phyloP scores from a whole-genome alignment of 2,329 filamentous ascomycete genomes.

The Achaetomium macrosporum region DNA sequence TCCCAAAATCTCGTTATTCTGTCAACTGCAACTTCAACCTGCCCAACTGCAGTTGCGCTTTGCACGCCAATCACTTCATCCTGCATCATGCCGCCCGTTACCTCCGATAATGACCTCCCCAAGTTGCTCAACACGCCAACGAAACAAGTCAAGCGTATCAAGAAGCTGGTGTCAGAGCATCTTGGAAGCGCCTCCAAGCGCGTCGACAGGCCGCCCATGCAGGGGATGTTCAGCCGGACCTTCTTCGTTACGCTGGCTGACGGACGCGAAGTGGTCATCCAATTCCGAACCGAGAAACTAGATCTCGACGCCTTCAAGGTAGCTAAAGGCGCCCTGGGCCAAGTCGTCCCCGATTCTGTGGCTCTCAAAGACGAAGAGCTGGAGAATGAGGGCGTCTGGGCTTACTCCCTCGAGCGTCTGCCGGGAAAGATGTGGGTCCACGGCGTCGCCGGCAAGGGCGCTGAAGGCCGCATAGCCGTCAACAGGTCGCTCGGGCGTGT shows the following conservation, averaged over 20 bases:
- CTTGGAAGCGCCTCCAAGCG: constrained; percentile 10
- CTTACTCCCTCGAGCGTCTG: constrained; percentile 10
- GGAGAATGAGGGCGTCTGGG: constrained; percentile 10
- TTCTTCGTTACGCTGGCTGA: constrained; percentile 13
- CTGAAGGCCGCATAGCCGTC: constrained; percentile 9
- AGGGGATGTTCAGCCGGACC: constrained; percentile 14
- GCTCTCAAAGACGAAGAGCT: constrained; percentile 6
- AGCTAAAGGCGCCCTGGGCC: constrained; percentile 8
- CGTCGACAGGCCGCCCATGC: constrained; percentile 13
- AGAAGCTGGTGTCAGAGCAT: constrained; percentile 10
- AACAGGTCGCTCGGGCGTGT: constrained; percentile 12
- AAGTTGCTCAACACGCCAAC: constrained; percentile 13
- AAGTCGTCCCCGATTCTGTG: constrained; percentile 6
- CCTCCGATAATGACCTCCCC: constrained; percentile 13
- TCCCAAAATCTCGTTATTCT: not conserved
- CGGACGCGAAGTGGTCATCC: constrained; percentile 10
- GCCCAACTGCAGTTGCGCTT: not conserved
- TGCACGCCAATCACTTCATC: not conserved
- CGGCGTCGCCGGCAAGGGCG: constrained; percentile 10
- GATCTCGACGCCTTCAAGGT: constrained; percentile 11
- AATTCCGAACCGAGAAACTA: constrained; percentile 12
- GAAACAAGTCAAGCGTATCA: constrained; percentile 11
- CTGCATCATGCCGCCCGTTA: constrained; percentile 11
- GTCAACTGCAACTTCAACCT: not conserved
- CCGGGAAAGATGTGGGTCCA: constrained; percentile 10